Evolutionary conservation across 73 alveolate genomes (phyloP).

Genomic region (Tetrahymena borealis): DNA sequence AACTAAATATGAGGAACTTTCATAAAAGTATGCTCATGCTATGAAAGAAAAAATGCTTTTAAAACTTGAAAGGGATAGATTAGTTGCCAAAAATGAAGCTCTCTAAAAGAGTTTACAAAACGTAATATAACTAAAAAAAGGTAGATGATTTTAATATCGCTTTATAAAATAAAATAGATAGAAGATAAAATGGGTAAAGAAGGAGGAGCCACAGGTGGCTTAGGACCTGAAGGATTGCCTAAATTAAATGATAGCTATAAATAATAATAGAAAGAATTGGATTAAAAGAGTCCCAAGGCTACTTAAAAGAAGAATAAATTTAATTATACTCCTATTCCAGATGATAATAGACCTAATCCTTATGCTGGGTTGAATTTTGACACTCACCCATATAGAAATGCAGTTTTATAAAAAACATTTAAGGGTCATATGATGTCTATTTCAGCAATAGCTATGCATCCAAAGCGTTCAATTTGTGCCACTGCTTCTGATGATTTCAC

Average conservation of each 20-base stretch:
- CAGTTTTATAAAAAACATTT: slow-evolving; percentile 54
- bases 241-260: slow-evolving; percentile 53
- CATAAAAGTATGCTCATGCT: slow-evolving; percentile 94
- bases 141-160: slow-evolving; percentile 13
- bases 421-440: slow-evolving; percentile 97
- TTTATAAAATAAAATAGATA: neutral
- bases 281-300: slow-evolving; percentile 49
- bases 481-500: slow-evolving; percentile 99
- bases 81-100: slow-evolving; percentile 84
- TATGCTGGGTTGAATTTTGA: slow-evolving; percentile 43
- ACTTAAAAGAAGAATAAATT: slow-evolving; percentile 43
- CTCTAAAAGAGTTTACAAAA: slow-evolving; percentile 70
- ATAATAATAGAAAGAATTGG: slow-evolving; percentile 54
- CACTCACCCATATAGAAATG: slow-evolving; percentile 45
- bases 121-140: slow-evolving; percentile 44
- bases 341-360: slow-evolving; percentile 57
- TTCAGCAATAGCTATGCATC: slow-evolving; percentile 83
- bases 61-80: slow-evolving; percentile 97
- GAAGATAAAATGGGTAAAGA: slow-evolving; percentile 61
- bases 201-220: slow-evolving; percentile 59
- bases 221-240: slow-evolving; percentile 50
- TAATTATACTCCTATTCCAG: slow-evolving; percentile 38
- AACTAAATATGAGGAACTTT: slow-evolving; percentile 86
- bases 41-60: slow-evolving; percentile 96
- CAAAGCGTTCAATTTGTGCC: slow-evolving; percentile 92